A percentile compares a stretch with the other conserved stretches of the same genome.
Evolutionary conservation across 768 basidiomycete species (phyloP).

Genomic region (Pleurotus pulmonarius): DNA sequence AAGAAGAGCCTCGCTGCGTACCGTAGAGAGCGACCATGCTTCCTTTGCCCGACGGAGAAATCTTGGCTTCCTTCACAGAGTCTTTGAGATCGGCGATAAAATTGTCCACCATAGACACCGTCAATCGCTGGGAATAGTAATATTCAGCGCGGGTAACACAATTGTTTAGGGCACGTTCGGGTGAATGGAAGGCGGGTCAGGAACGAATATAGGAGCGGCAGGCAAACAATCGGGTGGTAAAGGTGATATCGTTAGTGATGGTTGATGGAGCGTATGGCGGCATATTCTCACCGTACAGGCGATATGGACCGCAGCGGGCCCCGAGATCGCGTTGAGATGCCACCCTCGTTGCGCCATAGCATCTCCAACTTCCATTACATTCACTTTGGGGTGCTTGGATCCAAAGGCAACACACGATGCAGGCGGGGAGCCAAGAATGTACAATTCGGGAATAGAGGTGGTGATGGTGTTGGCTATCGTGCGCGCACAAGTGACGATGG

Average conservation of each 20-base stretch:
- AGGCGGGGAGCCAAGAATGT: slow-evolving; percentile 84
- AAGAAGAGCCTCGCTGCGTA: slow-evolving; percentile 32
- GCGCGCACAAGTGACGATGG: slow-evolving; percentile 75
- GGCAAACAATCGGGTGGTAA: not conserved
- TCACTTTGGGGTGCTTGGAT: slow-evolving; percentile 55
- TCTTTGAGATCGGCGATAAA: slow-evolving; percentile 85
- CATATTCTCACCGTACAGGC: slow-evolving; percentile 76
- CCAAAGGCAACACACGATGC: slow-evolving; percentile 91
- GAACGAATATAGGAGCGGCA: not conserved
- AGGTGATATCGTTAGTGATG: too few species aligned
- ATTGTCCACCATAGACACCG: slow-evolving; percentile 68
- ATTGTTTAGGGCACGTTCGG: slow-evolving; percentile 4
- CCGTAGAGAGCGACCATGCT: slow-evolving; percentile 92
- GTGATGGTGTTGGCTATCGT: slow-evolving; percentile 65
- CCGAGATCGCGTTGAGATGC: slow-evolving; percentile 83
- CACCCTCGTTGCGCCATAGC: slow-evolving; percentile 82
- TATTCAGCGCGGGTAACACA: slow-evolving; percentile 1
- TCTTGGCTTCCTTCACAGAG: slow-evolving; percentile 67
- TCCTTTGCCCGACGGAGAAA: slow-evolving; percentile 65
- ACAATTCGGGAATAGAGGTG: slow-evolving; percentile 74
- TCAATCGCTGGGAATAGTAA: slow-evolving; percentile 55
- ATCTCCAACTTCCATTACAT: slow-evolving; percentile 89
- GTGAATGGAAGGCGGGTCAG: not conserved
- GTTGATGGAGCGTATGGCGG: not conserved
- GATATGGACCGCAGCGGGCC: slow-evolving; percentile 85